A percentile compares a stretch with the other conserved stretches of the same genome.
phyloP scores from a whole-genome alignment of 1,284 basidiomycete genomes.

The Cerioporus squamosus region DNA sequence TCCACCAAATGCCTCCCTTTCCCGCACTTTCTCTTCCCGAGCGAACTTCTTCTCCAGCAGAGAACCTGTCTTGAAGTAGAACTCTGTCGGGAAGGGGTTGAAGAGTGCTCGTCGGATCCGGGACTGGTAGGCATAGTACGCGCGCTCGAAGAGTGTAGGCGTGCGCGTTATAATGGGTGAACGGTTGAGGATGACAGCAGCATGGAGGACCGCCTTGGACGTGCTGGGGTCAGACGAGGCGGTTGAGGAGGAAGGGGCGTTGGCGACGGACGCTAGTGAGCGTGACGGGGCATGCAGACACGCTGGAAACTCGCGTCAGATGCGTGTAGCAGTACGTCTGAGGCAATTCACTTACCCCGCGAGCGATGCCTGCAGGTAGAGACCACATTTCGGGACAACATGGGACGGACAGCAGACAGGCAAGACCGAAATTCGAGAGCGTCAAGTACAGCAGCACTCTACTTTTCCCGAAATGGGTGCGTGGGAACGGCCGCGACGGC shows the following conservation, averaged over 20 bases:
- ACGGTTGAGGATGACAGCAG: slow-evolving; percentile 82
- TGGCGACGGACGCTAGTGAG: slow-evolving; percentile 35
- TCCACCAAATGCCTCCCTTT: slow-evolving; percentile 70
- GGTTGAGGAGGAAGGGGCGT: slow-evolving; percentile 23
- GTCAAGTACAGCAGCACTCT: slow-evolving; percentile 2
- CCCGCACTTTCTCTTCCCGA: slow-evolving; percentile 71
- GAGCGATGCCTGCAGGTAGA: slow-evolving; percentile 37
- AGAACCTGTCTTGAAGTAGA: slow-evolving; percentile 96
- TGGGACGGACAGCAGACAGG: slow-evolving; percentile 26
- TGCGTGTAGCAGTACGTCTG: neutral
- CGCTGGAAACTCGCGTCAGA: slow-evolving; percentile 14
- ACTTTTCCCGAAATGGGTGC: slow-evolving; percentile 15
- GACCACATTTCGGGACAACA: slow-evolving; percentile 42
- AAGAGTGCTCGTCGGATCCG: slow-evolving; percentile 84
- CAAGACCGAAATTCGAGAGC: slow-evolving; percentile 21
- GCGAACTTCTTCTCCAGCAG: slow-evolving; percentile 85
- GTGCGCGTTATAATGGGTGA: slow-evolving; percentile 82
- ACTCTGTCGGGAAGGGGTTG: slow-evolving; percentile 88
- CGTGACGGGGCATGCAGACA: slow-evolving; percentile 29
- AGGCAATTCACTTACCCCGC: slow-evolving; percentile 33
- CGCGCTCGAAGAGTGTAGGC: slow-evolving; percentile 78
- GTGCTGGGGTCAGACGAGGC: slow-evolving; percentile 20
- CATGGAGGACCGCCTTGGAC: slow-evolving; percentile 37
- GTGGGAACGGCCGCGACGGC: slow-evolving; percentile 16
- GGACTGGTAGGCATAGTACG: slow-evolving; percentile 88